Evolutionary conservation across 768 basidiomycete genomes (phyloP), one percentile per base, ranked within the genome.

Genomic region (Pulveroboletus ravenelii): DNA sequence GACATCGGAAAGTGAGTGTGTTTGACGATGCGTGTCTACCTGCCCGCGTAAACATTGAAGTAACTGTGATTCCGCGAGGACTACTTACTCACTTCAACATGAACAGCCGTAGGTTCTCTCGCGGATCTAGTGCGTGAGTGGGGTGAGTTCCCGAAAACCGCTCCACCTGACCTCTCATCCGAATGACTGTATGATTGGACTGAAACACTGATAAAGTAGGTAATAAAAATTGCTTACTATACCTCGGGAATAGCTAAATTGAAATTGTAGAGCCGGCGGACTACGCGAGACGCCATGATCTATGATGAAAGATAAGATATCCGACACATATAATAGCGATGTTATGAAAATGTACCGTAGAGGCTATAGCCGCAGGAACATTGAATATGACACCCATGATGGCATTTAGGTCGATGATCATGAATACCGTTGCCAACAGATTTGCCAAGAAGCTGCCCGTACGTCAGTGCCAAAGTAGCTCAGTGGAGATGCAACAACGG

Each of bases 361-460:
- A 76, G 31, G 71, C 70, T 31, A 80, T 73, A 23, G 79, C 81
- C 23, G 82, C 81, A 39, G 83, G 82, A 14, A 84, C 80, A 53
- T 82, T 84, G 68, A 82, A 82, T 31, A 84, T 74, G 43, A 85
- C 69, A 34, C 72, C 77, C 85, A 87, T 85, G 54, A 85, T 76
- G 13, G 78, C 69, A 61, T 86, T 87, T 36, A 86, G 67, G 58
- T 83, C 72, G 36, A 85, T 45, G 25, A 82, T 60, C 83, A 87
- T 85, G 70, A 86, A 85, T 2, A 81, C 67, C 36, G 75, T 75
- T 1, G 75, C 75, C 48, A 74, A 39, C 40, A 72, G 17, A 45
- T 76, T 76, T 14, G 70, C 67, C 46, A 73, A 55, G 50, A 77
- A 75, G 25, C 73, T 74, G 47, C 3, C 2, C 23, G 5, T n/a